Conservation (phyloP, 257 asterid species). For the Plantago major region DNA sequence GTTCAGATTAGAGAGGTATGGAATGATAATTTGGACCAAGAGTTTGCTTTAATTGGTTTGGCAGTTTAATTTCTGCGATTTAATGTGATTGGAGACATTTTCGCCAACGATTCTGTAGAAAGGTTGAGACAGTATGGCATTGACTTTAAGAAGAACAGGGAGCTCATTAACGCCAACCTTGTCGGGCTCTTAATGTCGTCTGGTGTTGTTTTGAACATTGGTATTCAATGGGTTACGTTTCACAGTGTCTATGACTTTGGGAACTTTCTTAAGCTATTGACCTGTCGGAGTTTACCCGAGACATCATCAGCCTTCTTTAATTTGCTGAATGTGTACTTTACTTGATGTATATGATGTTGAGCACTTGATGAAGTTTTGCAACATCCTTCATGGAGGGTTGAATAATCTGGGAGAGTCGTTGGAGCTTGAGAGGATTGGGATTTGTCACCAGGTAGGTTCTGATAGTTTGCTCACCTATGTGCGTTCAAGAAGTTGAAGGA, state of each 20-base stretch:
- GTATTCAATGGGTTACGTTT: conserved; percentile 33
- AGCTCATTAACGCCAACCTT: conserved; percentile 29
- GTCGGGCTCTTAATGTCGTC: conserved; percentile 40
- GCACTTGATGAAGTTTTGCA: too few relatives aligned
- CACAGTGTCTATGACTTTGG: conserved; percentile 41
- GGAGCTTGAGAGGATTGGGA: too few relatives aligned
- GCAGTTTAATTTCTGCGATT: too few relatives aligned
- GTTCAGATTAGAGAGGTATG: too few relatives aligned
- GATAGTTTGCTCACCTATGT: too few relatives aligned
- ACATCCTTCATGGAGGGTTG: too few relatives aligned
- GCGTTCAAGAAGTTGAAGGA: too few relatives aligned
- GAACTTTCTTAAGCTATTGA: conserved; percentile 33
- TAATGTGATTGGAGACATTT: conserved; percentile 28
- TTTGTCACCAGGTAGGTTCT: too few relatives aligned
- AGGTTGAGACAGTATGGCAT: conserved; percentile 31
- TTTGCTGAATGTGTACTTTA: conserved; percentile 29
- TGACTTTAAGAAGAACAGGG: conserved; percentile 32
- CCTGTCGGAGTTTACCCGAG: conserved; percentile 30
- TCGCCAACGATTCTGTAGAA: conserved; percentile 35
- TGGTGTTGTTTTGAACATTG: too few relatives aligned
- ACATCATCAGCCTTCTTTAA: conserved; percentile 26
- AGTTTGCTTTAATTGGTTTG: too few relatives aligned
- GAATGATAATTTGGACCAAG: too few relatives aligned
- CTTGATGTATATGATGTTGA: conserved; percentile 34
- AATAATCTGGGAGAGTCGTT: too few relatives aligned